phyloP scores from a whole-genome alignment of 352 stramenopile species.

The Phytopythium helicoides region DNA sequence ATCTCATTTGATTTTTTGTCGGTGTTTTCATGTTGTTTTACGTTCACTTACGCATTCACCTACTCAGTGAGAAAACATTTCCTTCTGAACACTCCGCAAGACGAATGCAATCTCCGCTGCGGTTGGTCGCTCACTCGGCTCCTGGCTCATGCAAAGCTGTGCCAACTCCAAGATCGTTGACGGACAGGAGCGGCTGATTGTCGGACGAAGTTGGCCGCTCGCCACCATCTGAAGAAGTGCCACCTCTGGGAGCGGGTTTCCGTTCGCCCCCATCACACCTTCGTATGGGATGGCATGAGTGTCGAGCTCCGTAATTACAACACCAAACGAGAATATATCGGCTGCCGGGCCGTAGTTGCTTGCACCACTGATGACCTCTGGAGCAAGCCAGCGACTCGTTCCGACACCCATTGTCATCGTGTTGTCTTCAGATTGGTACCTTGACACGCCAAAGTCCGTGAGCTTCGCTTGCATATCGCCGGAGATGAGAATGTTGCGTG shows the following conservation, averaged over 20 bases:
- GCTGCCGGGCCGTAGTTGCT: slow-evolving; percentile 19
- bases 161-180: slow-evolving; percentile 28
- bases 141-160: slow-evolving; percentile 32
- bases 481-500: slow-evolving; percentile 44
- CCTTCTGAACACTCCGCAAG: too few species aligned
- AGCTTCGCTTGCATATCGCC: slow-evolving; percentile 24
- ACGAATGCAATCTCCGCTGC: slow-evolving; percentile 43
- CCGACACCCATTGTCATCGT: slow-evolving; percentile 24
- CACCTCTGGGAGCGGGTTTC: slow-evolving; percentile 20
- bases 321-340: slow-evolving; percentile 40
- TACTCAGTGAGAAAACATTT: too few species aligned
- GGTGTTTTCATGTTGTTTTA: too few species aligned
- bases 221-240: slow-evolving; percentile 39
- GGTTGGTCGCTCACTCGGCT: slow-evolving; percentile 32
- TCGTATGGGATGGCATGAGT: slow-evolving; percentile 42
- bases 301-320: slow-evolving; percentile 40
- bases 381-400: slow-evolving; percentile 29
- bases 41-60: too few species aligned
- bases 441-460: slow-evolving; percentile 17
- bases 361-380: slow-evolving; percentile 31
- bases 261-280: slow-evolving; percentile 15
- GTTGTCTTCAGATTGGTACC: slow-evolving; percentile 4
- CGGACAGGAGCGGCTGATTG: slow-evolving; percentile 28
- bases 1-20: too few species aligned
- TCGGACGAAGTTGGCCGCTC: slow-evolving; percentile 19